Evolutionary conservation across 345 rosid genomes (phyloP).

Genomic region (Anacardium occidentale): DNA sequence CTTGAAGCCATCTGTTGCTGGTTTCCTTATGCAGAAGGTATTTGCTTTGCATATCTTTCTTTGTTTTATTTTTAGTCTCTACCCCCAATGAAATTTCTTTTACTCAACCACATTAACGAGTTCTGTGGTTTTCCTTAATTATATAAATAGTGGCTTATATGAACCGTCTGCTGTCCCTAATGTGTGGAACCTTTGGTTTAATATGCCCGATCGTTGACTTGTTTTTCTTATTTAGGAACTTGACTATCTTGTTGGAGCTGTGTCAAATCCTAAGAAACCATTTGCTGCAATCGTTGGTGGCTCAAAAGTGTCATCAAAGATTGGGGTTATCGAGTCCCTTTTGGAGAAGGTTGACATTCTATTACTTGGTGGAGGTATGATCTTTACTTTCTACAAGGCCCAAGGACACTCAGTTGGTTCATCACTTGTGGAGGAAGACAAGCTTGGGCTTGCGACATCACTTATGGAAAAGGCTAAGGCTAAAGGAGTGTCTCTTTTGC

Average conservation of each 20-base stretch:
- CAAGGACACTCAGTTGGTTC: slow-evolving; percentile 81
- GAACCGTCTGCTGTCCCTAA: neutral
- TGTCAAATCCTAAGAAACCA: slow-evolving; percentile 84
- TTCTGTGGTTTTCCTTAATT: neutral
- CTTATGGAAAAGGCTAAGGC: slow-evolving; percentile 88
- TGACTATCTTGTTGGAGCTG: slow-evolving; percentile 96
- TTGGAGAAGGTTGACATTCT: slow-evolving; percentile 78
- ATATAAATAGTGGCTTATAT: neutral
- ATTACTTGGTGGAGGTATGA: slow-evolving; percentile 97
- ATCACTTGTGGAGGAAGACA: slow-evolving; percentile 94
- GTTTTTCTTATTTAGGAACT: slow-evolving; percentile 57
- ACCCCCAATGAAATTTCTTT: neutral
- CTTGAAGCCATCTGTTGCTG: slow-evolving; percentile 92
- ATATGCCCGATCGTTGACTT: neutral
- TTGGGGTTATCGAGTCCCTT: slow-evolving; percentile 92
- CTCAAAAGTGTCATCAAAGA: slow-evolving; percentile 87
- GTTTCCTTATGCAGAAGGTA: slow-evolving; percentile 95
- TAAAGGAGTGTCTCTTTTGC: slow-evolving; percentile 81
- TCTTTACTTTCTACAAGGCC: slow-evolving; percentile 96
- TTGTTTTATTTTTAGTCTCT: neutral
- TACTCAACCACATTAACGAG: neutral
- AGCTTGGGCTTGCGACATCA: slow-evolving; percentile 73
- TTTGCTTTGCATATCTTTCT: neutral
- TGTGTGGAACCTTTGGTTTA: neutral
- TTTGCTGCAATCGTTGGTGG: slow-evolving; percentile 98